Base-by-base conservation (phyloP, 2,329 filamentous ascomycete genomes). In the Exophiala bonariae region DNA sequence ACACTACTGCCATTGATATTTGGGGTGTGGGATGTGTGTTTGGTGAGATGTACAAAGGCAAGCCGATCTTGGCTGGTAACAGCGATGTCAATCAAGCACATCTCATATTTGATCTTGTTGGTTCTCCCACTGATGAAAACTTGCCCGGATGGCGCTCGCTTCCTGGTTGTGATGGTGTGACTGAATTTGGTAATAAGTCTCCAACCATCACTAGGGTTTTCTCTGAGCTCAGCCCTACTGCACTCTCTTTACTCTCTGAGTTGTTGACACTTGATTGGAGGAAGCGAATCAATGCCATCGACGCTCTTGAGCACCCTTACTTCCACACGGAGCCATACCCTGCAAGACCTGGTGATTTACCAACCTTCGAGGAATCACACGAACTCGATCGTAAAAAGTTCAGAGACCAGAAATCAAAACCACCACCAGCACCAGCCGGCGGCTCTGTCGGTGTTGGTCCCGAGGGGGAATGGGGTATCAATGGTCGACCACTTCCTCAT, bases 11-110 rank as follows among this genome's bases (percentile, higher is more conserved):
- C 8, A 96, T 99, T 61, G 93, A 99, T 68, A 83, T 99, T 71
- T 99, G 93, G 93, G 93, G 93, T 59, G 92, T 96, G 58, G 93
- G 92, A n/a, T 99, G 93, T 64, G 90, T 99, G 2, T 96, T 99
- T 69, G 93, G 90, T 41, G 93, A 99, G 66, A 99, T 99, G 92
- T 86, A 96, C 56, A 83, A 89, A 59, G 85, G 89, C 30, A 95
- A 92, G 66, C 93, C 93, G 0, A 97, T 99, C 43, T 77, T 99
- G 34, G 82, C 90, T 6, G 93, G 93, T 10, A 89, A 89, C 57
- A 95, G 87, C 59, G 93, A 99, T 63, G 71, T 82, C 5, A 86
- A 96, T 62, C 93, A 99, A 68, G 83, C 95, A 10, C 87, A 96
- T 10, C 83, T 96, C 37, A 97, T 99, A 49, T 99, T 95, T 70